These are phyloP conservation scores for Sonneratia alba DNA, from an alignment of 345 rosid species.

Conservation along the genomic window DNA sequence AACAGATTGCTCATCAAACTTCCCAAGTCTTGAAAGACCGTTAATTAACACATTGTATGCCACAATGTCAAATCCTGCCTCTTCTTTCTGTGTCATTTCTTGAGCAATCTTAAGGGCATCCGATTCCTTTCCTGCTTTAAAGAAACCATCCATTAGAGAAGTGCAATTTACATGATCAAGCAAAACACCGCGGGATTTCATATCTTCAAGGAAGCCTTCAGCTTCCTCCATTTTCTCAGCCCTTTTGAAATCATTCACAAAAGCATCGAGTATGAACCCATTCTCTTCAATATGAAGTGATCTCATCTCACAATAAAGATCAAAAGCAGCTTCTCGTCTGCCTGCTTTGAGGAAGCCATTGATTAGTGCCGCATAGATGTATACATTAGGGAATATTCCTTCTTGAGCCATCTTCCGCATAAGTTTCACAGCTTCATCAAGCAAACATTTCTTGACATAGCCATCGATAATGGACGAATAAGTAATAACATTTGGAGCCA, in stretches of 20 bases:
- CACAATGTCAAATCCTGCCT: conserved; percentile 56
- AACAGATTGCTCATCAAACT: conserved; percentile 41
- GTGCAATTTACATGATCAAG: conserved; percentile 76
- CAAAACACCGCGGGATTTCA: conserved; percentile 44
- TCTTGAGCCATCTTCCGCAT: conserved; percentile 47
- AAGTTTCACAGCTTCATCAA: conserved; percentile 43
- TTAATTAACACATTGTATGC: conserved; percentile 69
- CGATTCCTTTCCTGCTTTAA: conserved; percentile 59
- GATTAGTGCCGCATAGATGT: conserved; percentile 49
- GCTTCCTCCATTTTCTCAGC: conserved; percentile 44
- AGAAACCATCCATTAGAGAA: conserved; percentile 79
- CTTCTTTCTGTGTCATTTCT: conserved; percentile 55
- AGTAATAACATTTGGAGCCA: conserved; percentile 45
- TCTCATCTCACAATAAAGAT: conserved; percentile 61
- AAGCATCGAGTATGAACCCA: conserved; percentile 48
- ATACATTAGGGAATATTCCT: conserved; percentile 44
- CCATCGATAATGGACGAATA: conserved; percentile 66
- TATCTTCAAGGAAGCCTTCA: conserved; percentile 33
- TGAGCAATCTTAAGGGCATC: conserved; percentile 59
- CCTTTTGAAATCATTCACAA: conserved; percentile 62
- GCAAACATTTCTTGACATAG: conserved; percentile 63
- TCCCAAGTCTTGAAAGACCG: conserved; percentile 55
- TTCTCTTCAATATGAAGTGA: conserved; percentile 47
- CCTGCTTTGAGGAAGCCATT: conserved; percentile 71
- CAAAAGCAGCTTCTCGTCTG: conserved; percentile 37